These are phyloP conservation scores for Paspalum notatum DNA, from an alignment of 176 grass and related monocot species.

Conservation along the genomic window DNA sequence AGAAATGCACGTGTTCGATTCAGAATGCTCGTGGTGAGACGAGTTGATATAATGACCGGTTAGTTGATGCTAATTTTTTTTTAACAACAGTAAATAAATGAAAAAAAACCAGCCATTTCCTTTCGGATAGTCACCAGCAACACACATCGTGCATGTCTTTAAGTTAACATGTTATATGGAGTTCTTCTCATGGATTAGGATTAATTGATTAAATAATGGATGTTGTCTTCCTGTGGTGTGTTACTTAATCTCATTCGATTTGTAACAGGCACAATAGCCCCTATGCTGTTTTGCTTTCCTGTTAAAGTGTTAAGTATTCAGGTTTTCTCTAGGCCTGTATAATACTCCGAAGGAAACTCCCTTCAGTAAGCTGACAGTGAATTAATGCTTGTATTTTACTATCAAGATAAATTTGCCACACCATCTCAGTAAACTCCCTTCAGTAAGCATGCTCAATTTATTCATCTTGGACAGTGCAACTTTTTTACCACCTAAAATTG, in stretches of 20 bases:
- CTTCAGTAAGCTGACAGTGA: background rate
- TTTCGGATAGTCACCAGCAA: background rate
- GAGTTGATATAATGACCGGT: background rate
- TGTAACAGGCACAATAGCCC: background rate
- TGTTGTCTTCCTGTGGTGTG: background rate
- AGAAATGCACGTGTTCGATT: background rate
- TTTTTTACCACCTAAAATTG: background rate
- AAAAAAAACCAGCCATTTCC: background rate
- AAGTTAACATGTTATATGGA: background rate
- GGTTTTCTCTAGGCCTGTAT: background rate
- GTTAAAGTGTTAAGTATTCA: background rate
- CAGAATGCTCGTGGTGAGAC: background rate
- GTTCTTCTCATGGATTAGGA: background rate
- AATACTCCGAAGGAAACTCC: background rate
- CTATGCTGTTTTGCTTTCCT: background rate
- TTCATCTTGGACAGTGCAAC: too few species aligned
- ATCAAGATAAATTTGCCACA: background rate
- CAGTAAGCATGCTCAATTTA: too few species aligned
- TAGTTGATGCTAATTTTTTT: background rate
- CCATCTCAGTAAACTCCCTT: too few species aligned
- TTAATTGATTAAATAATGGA: background rate
- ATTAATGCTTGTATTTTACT: background rate
- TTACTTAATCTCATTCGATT: background rate
- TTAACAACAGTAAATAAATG: background rate
- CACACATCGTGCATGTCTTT: background rate